phyloP scores from a whole-genome alignment of 371 early-diverging fungal genomes.

The Lichtheimia ramosa region DNA sequence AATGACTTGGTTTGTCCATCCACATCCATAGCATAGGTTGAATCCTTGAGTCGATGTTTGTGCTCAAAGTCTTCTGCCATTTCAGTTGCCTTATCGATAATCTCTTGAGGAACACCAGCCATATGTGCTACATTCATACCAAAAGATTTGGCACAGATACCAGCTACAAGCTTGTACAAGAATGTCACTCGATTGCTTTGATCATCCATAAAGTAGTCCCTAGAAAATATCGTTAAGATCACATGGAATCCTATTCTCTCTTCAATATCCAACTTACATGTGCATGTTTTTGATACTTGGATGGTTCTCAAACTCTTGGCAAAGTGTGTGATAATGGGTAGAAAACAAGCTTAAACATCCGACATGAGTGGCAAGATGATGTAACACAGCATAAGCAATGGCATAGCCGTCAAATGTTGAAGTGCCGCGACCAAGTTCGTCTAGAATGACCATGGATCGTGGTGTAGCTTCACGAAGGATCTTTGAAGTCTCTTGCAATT shows the following conservation, averaged over 20 bases:
- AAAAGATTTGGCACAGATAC: slow-evolving; percentile 79
- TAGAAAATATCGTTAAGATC: background rate
- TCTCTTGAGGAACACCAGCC: slow-evolving; percentile 85
- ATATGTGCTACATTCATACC: slow-evolving; percentile 96
- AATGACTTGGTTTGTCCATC: slow-evolving; percentile 4
- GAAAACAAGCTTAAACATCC: slow-evolving; percentile 94
- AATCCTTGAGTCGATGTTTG: slow-evolving; percentile 35
- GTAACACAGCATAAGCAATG: slow-evolving; percentile 94
- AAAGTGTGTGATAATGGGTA: slow-evolving; percentile 97
- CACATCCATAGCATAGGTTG: slow-evolving; percentile 26
- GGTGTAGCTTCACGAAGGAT: slow-evolving; percentile 94
- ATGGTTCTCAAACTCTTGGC: slow-evolving; percentile 76
- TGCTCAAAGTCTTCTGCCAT: slow-evolving; percentile 77
- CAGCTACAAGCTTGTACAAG: slow-evolving; percentile 88
- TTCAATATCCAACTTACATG: slow-evolving; percentile 41
- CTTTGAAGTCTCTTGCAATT: slow-evolving; percentile 94
- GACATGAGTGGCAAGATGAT: slow-evolving; percentile 79
- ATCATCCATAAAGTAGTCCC: slow-evolving; percentile 85
- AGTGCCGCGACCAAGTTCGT: slow-evolving; percentile 99
- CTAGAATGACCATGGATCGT: slow-evolving; percentile 96
- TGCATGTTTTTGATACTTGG: slow-evolving; percentile 64
- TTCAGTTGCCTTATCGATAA: slow-evolving; percentile 64
- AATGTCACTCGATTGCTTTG: slow-evolving; percentile 91
- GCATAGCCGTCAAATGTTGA: slow-evolving; percentile 98
- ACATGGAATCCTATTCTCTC: too few relatives aligned